Evolutionary conservation across 371 early-diverging fungal genomes (phyloP), one percentile per base, ranked within the genome.

Genomic region (Catenaria anguillulae): DNA sequence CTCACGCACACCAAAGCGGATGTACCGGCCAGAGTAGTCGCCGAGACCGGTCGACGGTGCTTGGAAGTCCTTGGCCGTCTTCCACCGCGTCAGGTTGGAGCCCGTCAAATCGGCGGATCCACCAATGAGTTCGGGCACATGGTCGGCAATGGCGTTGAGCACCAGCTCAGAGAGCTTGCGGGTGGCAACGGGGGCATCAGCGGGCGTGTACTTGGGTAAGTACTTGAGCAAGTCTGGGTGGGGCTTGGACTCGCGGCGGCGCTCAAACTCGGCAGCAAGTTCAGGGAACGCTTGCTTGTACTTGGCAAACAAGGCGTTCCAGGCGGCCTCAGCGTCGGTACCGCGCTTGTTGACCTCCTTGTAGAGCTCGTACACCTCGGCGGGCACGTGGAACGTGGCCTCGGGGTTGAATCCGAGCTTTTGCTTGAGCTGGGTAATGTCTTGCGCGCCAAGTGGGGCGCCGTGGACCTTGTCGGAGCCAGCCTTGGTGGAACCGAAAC

Each of bases 91-190:
- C 71, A 93, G 76, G 77, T 92, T 97, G 59, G 98, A 98, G n/a
- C 84, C 87, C 52, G 98, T 92, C 72, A 99, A 77, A 77, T 99
- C 99, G 34, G 99, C 99, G 50, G 97, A 96, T n/a, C 99, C 99
- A 68, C 97, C 89, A 64, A 98, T 71, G 26, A 98, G 75, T 73
- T 92, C 92, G 8, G 93, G 89, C 42, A 92, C 45, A 33, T 75
- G 66, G 33, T 83, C 79, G 17, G 89, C 86, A 54, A 97, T 68
- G 55, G 84, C 83, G 73, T 89, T 89, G 62, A 99, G 68, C 52
- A 89, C 86, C 60, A 67, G 74, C 71, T 92, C 88, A 19, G 88
- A 89, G 60, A 85, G 74, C 74, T 94, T 95, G 66, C 88, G 84
- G n/a, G 96, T 93, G 24, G 96, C 95, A 50, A 84, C 77, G n/a